Conservation (phyloP, 148 eudicot species). For the Rhododendron ferrugineum region DNA sequence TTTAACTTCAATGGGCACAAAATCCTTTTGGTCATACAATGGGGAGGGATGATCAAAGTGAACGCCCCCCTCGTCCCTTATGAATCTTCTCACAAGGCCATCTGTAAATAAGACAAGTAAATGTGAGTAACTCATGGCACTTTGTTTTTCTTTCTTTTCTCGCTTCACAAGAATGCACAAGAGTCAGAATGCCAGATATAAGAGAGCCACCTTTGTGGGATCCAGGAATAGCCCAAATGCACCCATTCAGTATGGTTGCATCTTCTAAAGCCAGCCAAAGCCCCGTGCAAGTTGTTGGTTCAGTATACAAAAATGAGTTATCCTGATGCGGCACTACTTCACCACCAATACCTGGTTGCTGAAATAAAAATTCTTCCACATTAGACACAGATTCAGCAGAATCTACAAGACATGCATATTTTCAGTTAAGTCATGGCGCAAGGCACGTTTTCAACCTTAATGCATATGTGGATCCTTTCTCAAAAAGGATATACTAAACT, state of each 20-base stretch:
- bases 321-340: constrained; percentile 99
- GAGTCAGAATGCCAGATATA: neutral
- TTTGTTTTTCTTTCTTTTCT: neutral
- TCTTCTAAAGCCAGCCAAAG: constrained; percentile 97
- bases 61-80: constrained; percentile 80
- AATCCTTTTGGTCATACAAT: constrained; percentile 65
- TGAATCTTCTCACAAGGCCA: constrained; percentile 86
- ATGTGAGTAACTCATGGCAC: neutral
- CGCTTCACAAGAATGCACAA: neutral
- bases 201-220: constrained; percentile 65
- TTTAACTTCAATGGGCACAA: constrained; percentile 88
- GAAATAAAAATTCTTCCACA: constrained; percentile 21
- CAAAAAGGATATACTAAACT: neutral
- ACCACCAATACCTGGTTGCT: constrained; percentile 99
- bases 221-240: constrained; percentile 97
- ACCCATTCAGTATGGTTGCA: constrained; percentile 75
- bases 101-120: constrained; percentile 26
- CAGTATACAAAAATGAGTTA: constrained; percentile 86
- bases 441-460: neutral
- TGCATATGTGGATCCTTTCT: neutral
- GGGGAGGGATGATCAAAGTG: constrained; percentile 84
- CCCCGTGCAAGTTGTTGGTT: constrained; percentile 90
- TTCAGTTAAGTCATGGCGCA: neutral
- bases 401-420: neutral
- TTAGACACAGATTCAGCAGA: neutral